Base-by-base conservation (phyloP, 768 basidiomycete genomes). In the Amanita polypyramis region DNA sequence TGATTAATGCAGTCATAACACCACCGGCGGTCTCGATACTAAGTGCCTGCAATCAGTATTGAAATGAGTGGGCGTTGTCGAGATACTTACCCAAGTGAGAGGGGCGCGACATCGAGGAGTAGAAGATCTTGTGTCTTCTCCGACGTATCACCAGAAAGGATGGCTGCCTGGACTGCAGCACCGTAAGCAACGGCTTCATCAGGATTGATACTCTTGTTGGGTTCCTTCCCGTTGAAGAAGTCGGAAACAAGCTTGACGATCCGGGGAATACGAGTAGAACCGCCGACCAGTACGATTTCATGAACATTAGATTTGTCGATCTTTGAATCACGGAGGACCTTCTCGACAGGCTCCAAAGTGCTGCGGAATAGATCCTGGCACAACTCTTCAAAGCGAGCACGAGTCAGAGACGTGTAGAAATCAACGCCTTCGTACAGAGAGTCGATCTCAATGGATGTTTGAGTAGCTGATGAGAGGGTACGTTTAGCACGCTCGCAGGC, bases 401-500 rank as follows among this genome's bases (percentile, higher is more conserved):
- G 93, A 60, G 95, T 98, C 62, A 98, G 80, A 47, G 92, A 91
- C 15, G 93, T 95, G 76, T 94, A 96, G 74, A 97, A 97, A 70
- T 97, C 95, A 64, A 95, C 85, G 62, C 94, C 94, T 77, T 96
- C 92, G 64, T 77, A 96, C 54, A 97, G 84, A 41, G 94, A 96
- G 74, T 97, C 95, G 62, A 97, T 96, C 68, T 97, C 95, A 57
- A 98, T 91, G 58, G 91, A 87, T 41, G 95, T 94, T 65, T 95
- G 92, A 46, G 94, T 83, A 49, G 92, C 92, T 40, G 93, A 96
- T 29, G 95, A 98, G 52, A 98, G 87, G 19, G 93, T 96, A 51
- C 93, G 88, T 80, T 98, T 98, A 46, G 94, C 95, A 69, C 93
- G 91, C 72, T 97, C 95, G 71, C 94, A 97, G 56, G 94, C 93